A percentile compares a stretch with the other conserved stretches of the same genome.
These are phyloP conservation scores for Eucalyptus curtisii DNA, from an alignment of 345 rosid species.

Conservation along the genomic window DNA sequence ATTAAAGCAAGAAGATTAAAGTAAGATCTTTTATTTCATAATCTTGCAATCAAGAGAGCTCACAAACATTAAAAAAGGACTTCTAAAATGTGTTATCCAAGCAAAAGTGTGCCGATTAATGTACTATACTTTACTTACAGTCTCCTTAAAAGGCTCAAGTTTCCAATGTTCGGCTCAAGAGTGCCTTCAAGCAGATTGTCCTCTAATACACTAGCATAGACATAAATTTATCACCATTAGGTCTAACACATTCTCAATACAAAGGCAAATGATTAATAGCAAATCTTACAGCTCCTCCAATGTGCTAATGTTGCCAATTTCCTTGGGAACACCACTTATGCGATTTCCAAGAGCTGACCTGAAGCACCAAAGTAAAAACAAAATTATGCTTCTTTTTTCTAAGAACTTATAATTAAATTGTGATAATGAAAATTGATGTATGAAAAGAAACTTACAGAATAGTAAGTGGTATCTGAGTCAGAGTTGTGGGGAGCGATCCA, in stretches of 20 bases:
- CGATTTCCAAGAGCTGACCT: conserved; percentile 63
- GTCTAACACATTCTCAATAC: not conserved
- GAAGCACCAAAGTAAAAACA: not conserved
- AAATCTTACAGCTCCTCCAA: conserved; percentile 48
- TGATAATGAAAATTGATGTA: not conserved
- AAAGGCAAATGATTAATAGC: not conserved
- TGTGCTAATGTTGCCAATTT: conserved; percentile 42
- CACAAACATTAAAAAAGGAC: not conserved
- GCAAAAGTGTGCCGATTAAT: not conserved
- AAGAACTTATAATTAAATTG: not conserved
- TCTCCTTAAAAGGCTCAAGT: conserved; percentile 25
- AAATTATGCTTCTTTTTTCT: not conserved
- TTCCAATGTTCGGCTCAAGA: conserved; percentile 56
- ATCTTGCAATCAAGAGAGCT: not conserved
- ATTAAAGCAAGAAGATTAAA: not conserved
- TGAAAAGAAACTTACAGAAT: conserved; percentile 26
- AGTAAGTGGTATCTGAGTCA: conserved; percentile 38
- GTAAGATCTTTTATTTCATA: not conserved
- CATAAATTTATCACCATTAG: not conserved
- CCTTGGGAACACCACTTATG: conserved; percentile 49
- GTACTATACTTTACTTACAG: not conserved
- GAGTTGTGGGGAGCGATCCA: conserved; percentile 58
- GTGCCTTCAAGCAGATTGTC: conserved; percentile 47
- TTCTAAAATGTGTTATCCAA: not conserved
- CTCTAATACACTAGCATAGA: conserved; percentile 39